A percentile compares a stretch with the other conserved stretches of the same genome.
Evolutionary conservation across 345 rosid species (phyloP).

Genomic region (Hibiscus mutabilis): DNA sequence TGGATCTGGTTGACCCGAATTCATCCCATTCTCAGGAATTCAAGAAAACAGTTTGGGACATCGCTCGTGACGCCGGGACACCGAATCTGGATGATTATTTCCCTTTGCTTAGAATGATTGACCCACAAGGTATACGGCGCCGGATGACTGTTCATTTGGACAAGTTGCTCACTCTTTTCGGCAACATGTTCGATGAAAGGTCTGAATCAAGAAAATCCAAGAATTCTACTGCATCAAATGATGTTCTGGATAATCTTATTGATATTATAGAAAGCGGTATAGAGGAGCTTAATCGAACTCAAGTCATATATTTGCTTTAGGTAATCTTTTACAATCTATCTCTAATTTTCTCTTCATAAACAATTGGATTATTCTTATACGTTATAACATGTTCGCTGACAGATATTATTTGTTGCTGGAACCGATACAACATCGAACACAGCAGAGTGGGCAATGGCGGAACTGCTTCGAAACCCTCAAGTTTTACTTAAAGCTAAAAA

Average conservation of each 20-base stretch:
- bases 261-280: constrained; percentile 11
- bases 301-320: constrained; percentile 25
- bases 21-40: constrained; percentile 15
- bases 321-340: constrained; percentile 8
- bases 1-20: constrained; percentile 31
- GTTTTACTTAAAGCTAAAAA: constrained; percentile 20
- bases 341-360: too few species aligned
- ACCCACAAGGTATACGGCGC: constrained; percentile 21
- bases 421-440: constrained; percentile 44
- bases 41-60: constrained; percentile 22
- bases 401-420: constrained; percentile 44
- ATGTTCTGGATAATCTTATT: constrained; percentile 29
- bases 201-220: constrained; percentile 7
- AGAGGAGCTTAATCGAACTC: constrained; percentile 15
- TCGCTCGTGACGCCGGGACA: constrained; percentile 35
- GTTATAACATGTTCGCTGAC: background rate
- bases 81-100: constrained; percentile 39
- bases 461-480: constrained; percentile 32
- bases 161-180: constrained; percentile 22
- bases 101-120: constrained; percentile 33
- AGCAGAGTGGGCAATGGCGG: constrained; percentile 54
- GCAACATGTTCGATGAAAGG: constrained; percentile 24
- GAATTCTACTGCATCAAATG: constrained; percentile 6
- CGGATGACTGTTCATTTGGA: background rate
- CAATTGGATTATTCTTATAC: too few species aligned